Evolutionary conservation across 768 basidiomycete species (phyloP).

Genomic region (Boletus pseudopeckii): DNA sequence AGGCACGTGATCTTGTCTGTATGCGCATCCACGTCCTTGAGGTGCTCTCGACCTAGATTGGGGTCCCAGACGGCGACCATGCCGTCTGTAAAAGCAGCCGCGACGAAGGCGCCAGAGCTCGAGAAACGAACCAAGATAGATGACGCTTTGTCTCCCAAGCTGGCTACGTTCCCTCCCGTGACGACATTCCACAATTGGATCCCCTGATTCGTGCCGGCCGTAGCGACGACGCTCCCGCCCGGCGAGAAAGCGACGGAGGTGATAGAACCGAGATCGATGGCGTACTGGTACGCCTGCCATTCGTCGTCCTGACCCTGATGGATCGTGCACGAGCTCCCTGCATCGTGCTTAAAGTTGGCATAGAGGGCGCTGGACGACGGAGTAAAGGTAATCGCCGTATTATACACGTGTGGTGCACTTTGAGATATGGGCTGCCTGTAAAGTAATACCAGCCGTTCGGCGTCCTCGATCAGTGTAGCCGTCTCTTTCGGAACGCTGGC

Average conservation of each 20-base stretch:
- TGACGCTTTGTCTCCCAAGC: constrained; percentile 6
- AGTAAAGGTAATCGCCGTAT: constrained; percentile 6
- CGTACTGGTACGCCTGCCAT: constrained; percentile 5
- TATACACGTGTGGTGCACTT: constrained; percentile 14
- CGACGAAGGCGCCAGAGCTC: constrained; percentile 7
- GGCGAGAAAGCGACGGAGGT: constrained; percentile 15
- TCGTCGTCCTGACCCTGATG: not conserved
- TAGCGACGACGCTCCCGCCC: constrained; percentile 6
- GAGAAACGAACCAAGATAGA: constrained; percentile 12
- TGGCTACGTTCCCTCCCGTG: constrained; percentile 12
- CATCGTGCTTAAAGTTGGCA: constrained; percentile 13
- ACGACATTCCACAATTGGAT: constrained; percentile 17
- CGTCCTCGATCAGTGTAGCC: constrained; percentile 4
- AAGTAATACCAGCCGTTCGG: constrained; percentile 12
- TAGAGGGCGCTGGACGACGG: constrained; percentile 8
- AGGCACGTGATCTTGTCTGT: constrained; percentile 7
- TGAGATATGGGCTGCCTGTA: constrained; percentile 11
- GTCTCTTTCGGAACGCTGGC: not conserved
- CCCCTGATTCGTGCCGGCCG: constrained; percentile 6
- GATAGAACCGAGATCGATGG: constrained; percentile 1
- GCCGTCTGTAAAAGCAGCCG: constrained; percentile 7
- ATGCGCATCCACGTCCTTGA: constrained; percentile 5
- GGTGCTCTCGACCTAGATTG: constrained; percentile 6
- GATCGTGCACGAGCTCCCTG: not conserved
- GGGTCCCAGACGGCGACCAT: constrained; percentile 15